Evolutionary conservation across 2,329 filamentous ascomycete species (phyloP).

Genomic region (Fusarium chlamydosporum): DNA sequence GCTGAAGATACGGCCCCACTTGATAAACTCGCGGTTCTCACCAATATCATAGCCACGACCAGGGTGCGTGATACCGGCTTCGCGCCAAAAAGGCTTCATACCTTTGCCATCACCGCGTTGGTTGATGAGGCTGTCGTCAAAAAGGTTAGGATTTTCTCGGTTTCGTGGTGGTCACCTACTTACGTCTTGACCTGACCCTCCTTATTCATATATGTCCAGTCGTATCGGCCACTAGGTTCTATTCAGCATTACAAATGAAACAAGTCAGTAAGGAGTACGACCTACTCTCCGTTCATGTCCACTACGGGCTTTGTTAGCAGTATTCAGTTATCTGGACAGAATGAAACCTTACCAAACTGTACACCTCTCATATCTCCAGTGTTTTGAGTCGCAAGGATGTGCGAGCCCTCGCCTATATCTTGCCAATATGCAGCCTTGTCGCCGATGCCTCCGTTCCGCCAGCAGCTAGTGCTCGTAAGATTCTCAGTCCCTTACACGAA

Average conservation of each 20-base stretch:
- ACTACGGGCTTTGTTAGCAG: background rate
- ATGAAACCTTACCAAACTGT: background rate
- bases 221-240: background rate
- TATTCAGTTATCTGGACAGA: background rate
- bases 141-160: no score
- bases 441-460: conserved; percentile 8
- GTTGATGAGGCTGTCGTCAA: conserved; percentile 12
- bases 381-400: conserved; percentile 4
- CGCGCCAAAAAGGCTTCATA: conserved; percentile 6
- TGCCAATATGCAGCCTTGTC: conserved; percentile 19
- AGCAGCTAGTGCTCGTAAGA: background rate
- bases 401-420: conserved; percentile 1
- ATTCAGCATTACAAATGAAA: background rate
- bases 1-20: conserved; percentile 5
- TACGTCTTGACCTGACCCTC: conserved; percentile 5
- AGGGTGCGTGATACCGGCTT: background rate
- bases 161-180: no score
- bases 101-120: conserved; percentile 8
- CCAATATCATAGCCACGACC: conserved; percentile 4
- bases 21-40: conserved; percentile 12
- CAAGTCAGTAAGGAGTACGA: no score
- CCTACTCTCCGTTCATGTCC: conserved; percentile 10
- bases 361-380: conserved; percentile 10
- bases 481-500: background rate
- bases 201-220: conserved; percentile 13